phyloP scores from a whole-genome alignment of 2,329 filamentous ascomycete genomes.

The Colletotrichum cereale region DNA sequence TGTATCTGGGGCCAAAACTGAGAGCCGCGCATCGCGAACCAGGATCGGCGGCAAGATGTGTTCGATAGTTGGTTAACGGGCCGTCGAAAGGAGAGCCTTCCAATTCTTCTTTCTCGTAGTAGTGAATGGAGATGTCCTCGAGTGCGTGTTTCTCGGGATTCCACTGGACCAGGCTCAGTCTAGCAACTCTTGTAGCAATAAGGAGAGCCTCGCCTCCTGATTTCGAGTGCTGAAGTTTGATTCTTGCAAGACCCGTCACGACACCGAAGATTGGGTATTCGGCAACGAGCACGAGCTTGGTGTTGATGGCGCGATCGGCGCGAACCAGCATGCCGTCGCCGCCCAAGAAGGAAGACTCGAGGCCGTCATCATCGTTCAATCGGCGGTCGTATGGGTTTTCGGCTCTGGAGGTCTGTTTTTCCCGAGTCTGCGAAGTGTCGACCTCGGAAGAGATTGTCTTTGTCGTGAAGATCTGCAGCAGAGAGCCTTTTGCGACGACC shows the following conservation, averaged over 20 bases:
- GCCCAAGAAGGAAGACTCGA: constrained; percentile 75
- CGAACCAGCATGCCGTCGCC: constrained; percentile 71
- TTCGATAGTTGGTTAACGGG: constrained; percentile 80
- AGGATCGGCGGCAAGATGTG: constrained; percentile 88
- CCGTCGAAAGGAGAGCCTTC: constrained; percentile 85
- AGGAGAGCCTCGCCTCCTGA: constrained; percentile 88
- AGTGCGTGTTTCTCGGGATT: constrained; percentile 83
- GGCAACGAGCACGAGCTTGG: constrained; percentile 85
- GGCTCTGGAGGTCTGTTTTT: constrained; percentile 54
- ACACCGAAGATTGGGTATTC: constrained; percentile 89
- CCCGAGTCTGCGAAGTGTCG: constrained; percentile 58
- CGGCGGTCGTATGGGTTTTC: constrained; percentile 64
- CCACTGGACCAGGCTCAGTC: constrained; percentile 94
- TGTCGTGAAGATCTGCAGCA: constrained; percentile 90
- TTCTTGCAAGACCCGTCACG: constrained; percentile 82
- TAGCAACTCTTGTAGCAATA: constrained; percentile 89
- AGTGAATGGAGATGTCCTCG: constrained; percentile 94
- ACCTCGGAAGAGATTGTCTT: constrained; percentile 75
- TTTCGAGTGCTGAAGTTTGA: constrained; percentile 79
- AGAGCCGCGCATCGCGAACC: constrained; percentile 93
- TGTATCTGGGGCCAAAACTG: constrained; percentile 88
- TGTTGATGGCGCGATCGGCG: constrained; percentile 73
- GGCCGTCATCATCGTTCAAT: constrained; percentile 71
- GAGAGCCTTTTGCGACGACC: constrained; percentile 89
- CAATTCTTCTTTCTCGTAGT: constrained; percentile 95